A percentile compares a stretch with the other conserved stretches of the same genome.
Evolutionary conservation across 139 green algal species (phyloP).

Genomic region (Auxenochlorella pyrenoidosa): DNA sequence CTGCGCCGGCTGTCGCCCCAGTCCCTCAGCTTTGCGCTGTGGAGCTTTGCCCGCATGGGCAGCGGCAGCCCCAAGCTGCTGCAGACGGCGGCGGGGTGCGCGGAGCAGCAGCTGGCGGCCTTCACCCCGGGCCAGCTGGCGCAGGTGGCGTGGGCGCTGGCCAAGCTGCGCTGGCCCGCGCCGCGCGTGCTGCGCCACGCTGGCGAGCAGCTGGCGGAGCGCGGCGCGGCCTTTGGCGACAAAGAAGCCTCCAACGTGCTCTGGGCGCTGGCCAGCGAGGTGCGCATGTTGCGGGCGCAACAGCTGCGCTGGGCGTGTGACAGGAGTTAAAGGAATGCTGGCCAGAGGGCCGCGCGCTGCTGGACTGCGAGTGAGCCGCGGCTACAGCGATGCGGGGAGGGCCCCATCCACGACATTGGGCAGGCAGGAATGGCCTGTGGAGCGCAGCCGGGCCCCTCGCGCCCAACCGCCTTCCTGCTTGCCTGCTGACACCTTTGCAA

Average conservation of each 20-base stretch:
- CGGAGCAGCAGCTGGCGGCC: constrained; percentile 2
- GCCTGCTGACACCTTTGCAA: not conserved
- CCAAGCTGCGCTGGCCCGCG: constrained; percentile 41
- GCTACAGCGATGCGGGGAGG: not conserved
- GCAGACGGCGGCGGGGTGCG: constrained; percentile 30
- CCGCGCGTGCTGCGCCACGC: constrained; percentile 22
- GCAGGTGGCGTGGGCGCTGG: constrained; percentile 43
- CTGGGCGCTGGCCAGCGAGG: constrained; percentile 44
- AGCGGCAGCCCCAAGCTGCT: constrained; percentile 30
- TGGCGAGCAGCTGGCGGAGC: constrained; percentile 3
- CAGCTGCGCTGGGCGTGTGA: too few species aligned
- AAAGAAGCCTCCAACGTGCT: constrained; percentile 46
- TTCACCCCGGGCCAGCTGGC: constrained; percentile 31
- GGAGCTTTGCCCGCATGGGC: constrained; percentile 47
- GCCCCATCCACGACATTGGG: not conserved
- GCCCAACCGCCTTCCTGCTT: not conserved
- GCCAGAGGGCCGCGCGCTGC: too few species aligned
- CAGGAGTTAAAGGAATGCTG: too few species aligned
- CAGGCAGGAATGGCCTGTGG: not conserved
- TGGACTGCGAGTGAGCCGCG: too few species aligned
- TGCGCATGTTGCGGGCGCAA: not conserved
- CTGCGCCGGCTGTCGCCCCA: constrained; percentile 32
- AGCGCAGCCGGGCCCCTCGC: not conserved
- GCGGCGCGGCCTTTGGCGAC: constrained; percentile 19
- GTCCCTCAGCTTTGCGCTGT: constrained; percentile 35